These are phyloP conservation scores for Croton setiger DNA, from an alignment of 441 rosid species.

Conservation along the genomic window DNA sequence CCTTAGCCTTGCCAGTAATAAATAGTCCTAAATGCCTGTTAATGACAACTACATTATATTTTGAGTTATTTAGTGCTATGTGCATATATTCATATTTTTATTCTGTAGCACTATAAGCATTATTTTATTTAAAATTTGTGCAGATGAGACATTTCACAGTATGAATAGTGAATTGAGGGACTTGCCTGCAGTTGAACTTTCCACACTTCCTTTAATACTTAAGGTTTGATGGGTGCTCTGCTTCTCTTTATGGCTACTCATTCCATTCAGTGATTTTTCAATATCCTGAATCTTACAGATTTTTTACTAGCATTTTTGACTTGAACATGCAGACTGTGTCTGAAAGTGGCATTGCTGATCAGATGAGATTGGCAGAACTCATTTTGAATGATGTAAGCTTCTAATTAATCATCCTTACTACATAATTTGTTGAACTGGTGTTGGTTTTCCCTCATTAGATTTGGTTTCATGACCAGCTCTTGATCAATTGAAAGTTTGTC, in stretches of 20 bases:
- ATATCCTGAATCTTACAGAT: not conserved
- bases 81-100: not conserved
- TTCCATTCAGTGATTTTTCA: conserved; percentile 1
- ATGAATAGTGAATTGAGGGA: conserved; percentile 86
- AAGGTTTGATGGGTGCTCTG: conserved; percentile 53
- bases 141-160: conserved; percentile 86
- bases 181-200: conserved; percentile 92
- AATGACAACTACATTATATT: not conserved
- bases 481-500: conserved; percentile 12
- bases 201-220: conserved; percentile 84
- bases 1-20: no score
- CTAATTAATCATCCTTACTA: not conserved
- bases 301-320: not conserved
- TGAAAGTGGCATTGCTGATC: conserved; percentile 91
- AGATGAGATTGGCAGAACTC: conserved; percentile 79
- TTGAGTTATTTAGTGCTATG: conserved; percentile 5
- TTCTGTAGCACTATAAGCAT: not conserved
- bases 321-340: conserved; percentile 70
- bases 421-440: conserved; percentile 8
- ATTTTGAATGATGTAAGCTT: conserved; percentile 81
- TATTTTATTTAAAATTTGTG: conserved; percentile 24
- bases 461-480: not conserved
- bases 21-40: not conserved
- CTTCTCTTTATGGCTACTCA: not conserved
- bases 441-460: conserved; percentile 5